These are phyloP conservation scores for Magnaporthiopsis rhizophila DNA, from an alignment of 2,329 filamentous ascomycete genomes.

Conservation along the genomic window DNA sequence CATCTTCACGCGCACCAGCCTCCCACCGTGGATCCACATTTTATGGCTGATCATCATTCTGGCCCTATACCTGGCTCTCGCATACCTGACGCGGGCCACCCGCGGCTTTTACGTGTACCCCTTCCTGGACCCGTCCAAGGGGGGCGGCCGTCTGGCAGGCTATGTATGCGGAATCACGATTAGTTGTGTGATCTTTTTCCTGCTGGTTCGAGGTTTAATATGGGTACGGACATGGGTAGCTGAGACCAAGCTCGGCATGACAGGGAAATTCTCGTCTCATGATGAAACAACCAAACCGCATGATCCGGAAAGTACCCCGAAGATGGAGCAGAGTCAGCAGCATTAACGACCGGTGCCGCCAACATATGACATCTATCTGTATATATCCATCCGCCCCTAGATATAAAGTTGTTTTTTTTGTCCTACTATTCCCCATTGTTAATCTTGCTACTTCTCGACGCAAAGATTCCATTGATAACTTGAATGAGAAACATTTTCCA, in stretches of 20 bases:
- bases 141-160: conserved; percentile 48
- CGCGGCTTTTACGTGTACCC: conserved; percentile 69
- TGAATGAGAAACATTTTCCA: not conserved
- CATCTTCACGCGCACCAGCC: conserved; percentile 55
- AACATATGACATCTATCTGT: not conserved
- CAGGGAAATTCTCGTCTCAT: conserved; percentile 25
- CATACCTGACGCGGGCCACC: conserved; percentile 63
- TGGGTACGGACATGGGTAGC: conserved; percentile 41
- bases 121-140: conserved; percentile 59
- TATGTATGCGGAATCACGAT: conserved; percentile 55
- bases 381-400: not conserved
- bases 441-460: not conserved
- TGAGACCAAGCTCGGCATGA: conserved; percentile 35
- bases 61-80: conserved; percentile 62
- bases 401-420: too few species aligned
- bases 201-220: conserved; percentile 41
- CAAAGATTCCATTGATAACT: not conserved
- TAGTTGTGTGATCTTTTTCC: conserved; percentile 44
- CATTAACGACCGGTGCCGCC: not conserved
- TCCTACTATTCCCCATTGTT: not conserved
- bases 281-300: conserved; percentile 1
- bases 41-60: conserved; percentile 62
- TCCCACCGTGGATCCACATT: conserved; percentile 57
- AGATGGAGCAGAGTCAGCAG: not conserved
- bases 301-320: not conserved